phyloP scores from a whole-genome alignment of 83 land plant genomes.

The Diphasiastrum complanatum region DNA sequence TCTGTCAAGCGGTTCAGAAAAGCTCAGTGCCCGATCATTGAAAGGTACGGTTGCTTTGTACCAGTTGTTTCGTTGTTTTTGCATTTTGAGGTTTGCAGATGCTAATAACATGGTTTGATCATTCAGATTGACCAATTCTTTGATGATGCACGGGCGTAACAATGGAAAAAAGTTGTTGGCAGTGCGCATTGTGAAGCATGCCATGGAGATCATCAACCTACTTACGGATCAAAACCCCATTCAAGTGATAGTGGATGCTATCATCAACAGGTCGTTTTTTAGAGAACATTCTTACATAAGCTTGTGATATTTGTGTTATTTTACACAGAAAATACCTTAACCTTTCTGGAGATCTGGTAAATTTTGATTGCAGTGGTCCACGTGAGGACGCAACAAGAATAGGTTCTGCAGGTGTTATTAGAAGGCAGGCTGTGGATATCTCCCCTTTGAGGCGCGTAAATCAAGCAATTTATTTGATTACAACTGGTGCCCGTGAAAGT shows the following conservation, averaged over 20 bases:
- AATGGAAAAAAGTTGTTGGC: constrained; percentile 80
- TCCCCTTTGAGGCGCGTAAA: constrained; percentile 66
- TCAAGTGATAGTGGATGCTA: constrained; percentile 27
- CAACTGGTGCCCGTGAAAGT: constrained; percentile 68
- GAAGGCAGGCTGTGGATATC: constrained; percentile 75
- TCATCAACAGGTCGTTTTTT: constrained; percentile 12
- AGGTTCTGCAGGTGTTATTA: constrained; percentile 76
- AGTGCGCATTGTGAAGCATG: constrained; percentile 65
- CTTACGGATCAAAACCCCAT: constrained; percentile 64
- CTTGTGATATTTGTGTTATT: constrained; percentile 16
- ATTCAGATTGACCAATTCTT: constrained; percentile 50
- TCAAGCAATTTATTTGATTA: constrained; percentile 66
- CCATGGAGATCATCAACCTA: constrained; percentile 71
- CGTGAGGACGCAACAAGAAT: constrained; percentile 70
- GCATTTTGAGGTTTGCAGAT: background rate
- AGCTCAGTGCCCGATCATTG: constrained; percentile 78
- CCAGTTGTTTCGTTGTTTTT: background rate
- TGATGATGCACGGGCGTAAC: constrained; percentile 84
- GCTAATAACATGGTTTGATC: background rate
- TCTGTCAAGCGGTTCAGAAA: constrained; percentile 62
- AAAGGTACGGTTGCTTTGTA: constrained; percentile 23
- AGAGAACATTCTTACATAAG: background rate
- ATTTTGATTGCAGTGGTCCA: constrained; percentile 50
- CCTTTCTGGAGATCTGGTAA: no score
- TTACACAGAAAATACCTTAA: background rate